phyloP scores from a whole-genome alignment of 306 rosid species.

The Lathyrus tuberosus region DNA sequence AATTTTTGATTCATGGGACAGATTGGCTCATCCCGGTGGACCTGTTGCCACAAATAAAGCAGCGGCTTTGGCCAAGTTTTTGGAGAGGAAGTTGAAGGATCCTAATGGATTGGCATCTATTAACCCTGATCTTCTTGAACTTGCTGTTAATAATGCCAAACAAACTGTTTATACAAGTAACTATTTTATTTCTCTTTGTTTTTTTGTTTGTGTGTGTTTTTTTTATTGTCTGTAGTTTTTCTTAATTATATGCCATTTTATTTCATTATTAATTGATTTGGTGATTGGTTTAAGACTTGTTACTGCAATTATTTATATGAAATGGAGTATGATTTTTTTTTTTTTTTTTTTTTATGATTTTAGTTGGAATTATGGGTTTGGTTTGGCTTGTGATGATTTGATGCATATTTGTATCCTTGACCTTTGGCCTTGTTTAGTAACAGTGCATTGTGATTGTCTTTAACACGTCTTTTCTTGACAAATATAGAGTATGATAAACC shows the following conservation, averaged over 20 bases:
- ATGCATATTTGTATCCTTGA: slow-evolving; percentile 14
- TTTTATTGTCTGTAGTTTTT: background rate
- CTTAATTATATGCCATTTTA: background rate
- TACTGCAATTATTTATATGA: slow-evolving; percentile 2
- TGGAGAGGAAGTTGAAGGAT: slow-evolving; percentile 70
- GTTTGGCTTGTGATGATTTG: slow-evolving; percentile 2
- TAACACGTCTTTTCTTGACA: too few species aligned
- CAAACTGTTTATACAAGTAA: slow-evolving; percentile 62
- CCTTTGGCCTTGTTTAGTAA: background rate
- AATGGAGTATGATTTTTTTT: background rate
- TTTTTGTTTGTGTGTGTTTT: background rate
- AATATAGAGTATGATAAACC: too few species aligned
- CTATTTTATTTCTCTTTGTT: slow-evolving; percentile 16
- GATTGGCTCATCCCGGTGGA: slow-evolving; percentile 98
- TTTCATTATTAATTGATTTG: background rate
- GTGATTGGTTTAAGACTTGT: slow-evolving; percentile 21
- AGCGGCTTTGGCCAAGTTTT: slow-evolving; percentile 88
- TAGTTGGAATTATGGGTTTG: slow-evolving; percentile 11
- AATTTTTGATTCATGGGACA: slow-evolving; percentile 24
- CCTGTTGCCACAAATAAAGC: slow-evolving; percentile 89
- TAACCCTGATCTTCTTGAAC: slow-evolving; percentile 67
- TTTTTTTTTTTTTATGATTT: slow-evolving; percentile 3
- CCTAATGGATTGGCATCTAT: slow-evolving; percentile 73
- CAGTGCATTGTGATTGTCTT: too few species aligned
- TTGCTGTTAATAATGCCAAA: slow-evolving; percentile 78